Conservation (phyloP, 192 early-diverging fungal genomes). For the Rhizoclosmatium globosum region DNA sequence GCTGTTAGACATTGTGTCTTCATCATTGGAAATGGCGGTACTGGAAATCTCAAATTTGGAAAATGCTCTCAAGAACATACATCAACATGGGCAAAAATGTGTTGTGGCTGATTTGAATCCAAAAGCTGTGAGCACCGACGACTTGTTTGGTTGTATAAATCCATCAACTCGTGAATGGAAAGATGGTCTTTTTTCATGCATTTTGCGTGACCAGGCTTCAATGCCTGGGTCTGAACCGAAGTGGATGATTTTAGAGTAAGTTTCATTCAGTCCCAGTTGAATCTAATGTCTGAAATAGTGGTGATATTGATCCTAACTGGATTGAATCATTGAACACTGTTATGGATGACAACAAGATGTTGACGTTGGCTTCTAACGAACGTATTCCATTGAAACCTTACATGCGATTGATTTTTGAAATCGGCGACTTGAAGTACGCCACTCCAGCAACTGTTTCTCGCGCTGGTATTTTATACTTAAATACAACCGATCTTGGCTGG, state of each 20-base stretch:
- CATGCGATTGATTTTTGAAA: slow-evolving; percentile 73
- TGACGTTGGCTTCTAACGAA: slow-evolving; percentile 70
- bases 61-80: slow-evolving; percentile 66
- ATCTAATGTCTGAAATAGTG: slow-evolving; percentile 35
- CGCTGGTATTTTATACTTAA: slow-evolving; percentile 73
- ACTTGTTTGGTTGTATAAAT: slow-evolving; percentile 74
- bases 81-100: slow-evolving; percentile 66
- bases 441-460: slow-evolving; percentile 75
- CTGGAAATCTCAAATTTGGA: slow-evolving; percentile 73
- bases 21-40: slow-evolving; percentile 72
- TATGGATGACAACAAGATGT: slow-evolving; percentile 78
- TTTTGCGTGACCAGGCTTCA: slow-evolving; percentile 66
- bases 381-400: slow-evolving; percentile 72
- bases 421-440: slow-evolving; percentile 72
- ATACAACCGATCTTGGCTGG: slow-evolving; percentile 70
- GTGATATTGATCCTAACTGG: slow-evolving; percentile 76
- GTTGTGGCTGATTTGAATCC: slow-evolving; percentile 67
- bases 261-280: background rate
- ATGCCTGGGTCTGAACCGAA: slow-evolving; percentile 68
- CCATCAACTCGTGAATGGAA: slow-evolving; percentile 74
- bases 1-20: slow-evolving; percentile 75
- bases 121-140: slow-evolving; percentile 72
- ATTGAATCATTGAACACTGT: slow-evolving; percentile 74
- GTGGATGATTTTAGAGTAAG: slow-evolving; percentile 64
- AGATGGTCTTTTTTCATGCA: slow-evolving; percentile 71